Conservation (phyloP, 768 basidiomycete species). For the Hygrophoropsis aurantiaca region DNA sequence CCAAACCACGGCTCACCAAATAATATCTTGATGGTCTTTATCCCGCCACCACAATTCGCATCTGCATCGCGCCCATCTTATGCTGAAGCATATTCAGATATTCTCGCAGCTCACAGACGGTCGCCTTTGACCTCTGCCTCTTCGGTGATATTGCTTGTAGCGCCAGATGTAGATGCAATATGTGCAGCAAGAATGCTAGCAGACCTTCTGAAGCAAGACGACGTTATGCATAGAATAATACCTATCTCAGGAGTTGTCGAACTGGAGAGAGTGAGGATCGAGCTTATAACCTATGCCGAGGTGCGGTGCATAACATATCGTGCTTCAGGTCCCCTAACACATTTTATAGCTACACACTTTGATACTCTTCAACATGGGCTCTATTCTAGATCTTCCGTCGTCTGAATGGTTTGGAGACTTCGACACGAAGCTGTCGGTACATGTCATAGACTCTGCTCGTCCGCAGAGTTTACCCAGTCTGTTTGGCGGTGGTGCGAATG, state of each 20-base stretch:
- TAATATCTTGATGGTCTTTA: conserved; percentile 53
- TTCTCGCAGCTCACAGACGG: conserved; percentile 69
- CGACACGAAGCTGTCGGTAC: conserved; percentile 61
- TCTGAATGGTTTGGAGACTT: conserved; percentile 78
- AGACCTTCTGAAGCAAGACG: conserved; percentile 89
- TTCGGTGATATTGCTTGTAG: conserved; percentile 82
- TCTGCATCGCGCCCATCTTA: conserved; percentile 62
- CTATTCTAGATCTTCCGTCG: conserved; percentile 78
- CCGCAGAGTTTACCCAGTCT: conserved; percentile 88
- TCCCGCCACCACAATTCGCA: conserved; percentile 71
- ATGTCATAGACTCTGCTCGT: conserved; percentile 92
- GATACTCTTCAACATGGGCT: conserved; percentile 90
- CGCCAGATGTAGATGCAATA: conserved; percentile 89
- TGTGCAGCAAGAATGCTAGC: conserved; percentile 91
- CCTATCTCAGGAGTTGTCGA: conserved; percentile 87
- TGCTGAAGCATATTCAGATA: conserved; percentile 67
- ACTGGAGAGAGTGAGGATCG: conserved; percentile 62
- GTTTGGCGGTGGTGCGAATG: conserved; percentile 68
- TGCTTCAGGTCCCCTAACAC: conserved; percentile 1
- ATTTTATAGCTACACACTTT: conserved; percentile 77
- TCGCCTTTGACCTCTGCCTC: conserved; percentile 78
- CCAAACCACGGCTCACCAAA: neutral
- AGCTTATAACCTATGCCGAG: conserved; percentile 66
- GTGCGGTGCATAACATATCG: conserved; percentile 37
- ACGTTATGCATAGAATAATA: conserved; percentile 85